phyloP scores from a whole-genome alignment of 331 rosid genomes.

The Erythrophleum ivorense region DNA sequence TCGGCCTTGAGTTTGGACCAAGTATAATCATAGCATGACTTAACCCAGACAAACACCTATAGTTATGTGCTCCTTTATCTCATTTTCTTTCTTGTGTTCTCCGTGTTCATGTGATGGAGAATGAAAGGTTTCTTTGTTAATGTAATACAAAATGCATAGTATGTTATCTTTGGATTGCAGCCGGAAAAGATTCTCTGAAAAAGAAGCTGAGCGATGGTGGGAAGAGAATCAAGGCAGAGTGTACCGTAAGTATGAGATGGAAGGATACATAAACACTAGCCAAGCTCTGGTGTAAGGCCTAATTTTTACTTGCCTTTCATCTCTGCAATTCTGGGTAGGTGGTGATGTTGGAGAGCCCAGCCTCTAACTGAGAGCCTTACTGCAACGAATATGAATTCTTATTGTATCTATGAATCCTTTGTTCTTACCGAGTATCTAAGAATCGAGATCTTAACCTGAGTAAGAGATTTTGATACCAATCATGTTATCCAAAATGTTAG shows the following conservation, averaged over 20 bases:
- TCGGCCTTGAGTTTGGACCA: no score
- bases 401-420: constrained; percentile 30
- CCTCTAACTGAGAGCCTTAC: constrained; percentile 38
- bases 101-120: background rate
- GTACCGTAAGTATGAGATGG: constrained; percentile 67
- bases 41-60: no score
- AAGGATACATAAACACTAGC: constrained; percentile 60
- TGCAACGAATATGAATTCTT: constrained; percentile 42
- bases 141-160: background rate
- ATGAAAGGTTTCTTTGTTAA: background rate
- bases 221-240: constrained; percentile 73
- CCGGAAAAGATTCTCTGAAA: constrained; percentile 68
- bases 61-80: no score
- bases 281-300: constrained; percentile 44
- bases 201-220: constrained; percentile 86
- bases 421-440: constrained; percentile 29
- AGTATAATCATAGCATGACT: no score
- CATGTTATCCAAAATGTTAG: background rate
- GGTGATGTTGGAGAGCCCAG: constrained; percentile 47
- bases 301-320: constrained; percentile 48
- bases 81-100: background rate
- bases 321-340: constrained; percentile 23
- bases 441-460: background rate
- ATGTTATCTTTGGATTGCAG: constrained; percentile 46
- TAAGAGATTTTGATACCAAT: background rate